Percentiles rank a stretch among this genome's conserved stretches.
These are phyloP conservation scores for Trichosporon faecale DNA, from an alignment of 1,284 basidiomycete species.

Conservation along the genomic window DNA sequence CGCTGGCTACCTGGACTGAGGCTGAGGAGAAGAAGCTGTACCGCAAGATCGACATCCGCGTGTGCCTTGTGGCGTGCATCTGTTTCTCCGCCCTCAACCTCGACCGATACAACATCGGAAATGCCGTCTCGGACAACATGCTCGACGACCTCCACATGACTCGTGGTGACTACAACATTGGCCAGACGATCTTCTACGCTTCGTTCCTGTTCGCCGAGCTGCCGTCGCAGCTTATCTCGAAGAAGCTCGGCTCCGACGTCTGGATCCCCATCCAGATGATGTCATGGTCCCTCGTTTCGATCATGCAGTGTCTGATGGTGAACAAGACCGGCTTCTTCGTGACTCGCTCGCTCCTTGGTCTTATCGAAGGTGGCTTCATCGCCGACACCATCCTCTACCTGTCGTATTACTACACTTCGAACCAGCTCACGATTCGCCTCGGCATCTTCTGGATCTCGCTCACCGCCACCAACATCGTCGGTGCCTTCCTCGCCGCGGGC, in stretches of 20 bases:
- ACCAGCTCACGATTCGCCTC: slow-evolving; percentile 40
- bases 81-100: slow-evolving; percentile 44
- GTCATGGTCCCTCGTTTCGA: slow-evolving; percentile 44
- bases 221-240: slow-evolving; percentile 45
- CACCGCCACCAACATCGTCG: slow-evolving; percentile 35
- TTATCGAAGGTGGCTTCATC: slow-evolving; percentile 51
- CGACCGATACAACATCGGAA: slow-evolving; percentile 41
- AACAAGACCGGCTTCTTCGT: slow-evolving; percentile 39
- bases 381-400: slow-evolving; percentile 52
- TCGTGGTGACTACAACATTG: slow-evolving; percentile 49
- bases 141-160: slow-evolving; percentile 47
- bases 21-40: slow-evolving; percentile 42
- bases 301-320: slow-evolving; percentile 36
- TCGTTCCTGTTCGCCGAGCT: slow-evolving; percentile 48
- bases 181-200: slow-evolving; percentile 42
- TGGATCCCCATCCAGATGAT: slow-evolving; percentile 52
- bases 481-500: slow-evolving; percentile 43
- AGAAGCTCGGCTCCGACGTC: slow-evolving; percentile 50
- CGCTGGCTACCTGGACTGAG: slow-evolving; percentile 45
- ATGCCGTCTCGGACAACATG: slow-evolving; percentile 50
- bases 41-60: slow-evolving; percentile 37
- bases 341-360: slow-evolving; percentile 41
- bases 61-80: slow-evolving; percentile 36
- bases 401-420: slow-evolving; percentile 46
- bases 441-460: slow-evolving; percentile 49